phyloP scores from a whole-genome alignment of 1,139 yeast species.

The Candida tropicalis region DNA sequence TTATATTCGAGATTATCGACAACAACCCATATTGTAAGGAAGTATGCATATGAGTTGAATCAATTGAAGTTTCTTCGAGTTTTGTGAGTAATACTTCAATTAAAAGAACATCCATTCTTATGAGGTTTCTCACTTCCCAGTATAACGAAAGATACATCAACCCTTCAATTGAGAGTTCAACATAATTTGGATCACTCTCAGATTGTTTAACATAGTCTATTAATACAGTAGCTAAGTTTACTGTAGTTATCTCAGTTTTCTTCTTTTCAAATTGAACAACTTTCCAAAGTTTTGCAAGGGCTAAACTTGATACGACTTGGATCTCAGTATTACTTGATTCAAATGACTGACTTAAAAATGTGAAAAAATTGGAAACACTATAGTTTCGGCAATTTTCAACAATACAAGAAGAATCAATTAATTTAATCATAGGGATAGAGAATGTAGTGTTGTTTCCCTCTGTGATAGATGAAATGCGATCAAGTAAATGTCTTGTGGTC shows the following conservation, averaged over 20 bases:
- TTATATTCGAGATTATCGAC: constrained; percentile 39
- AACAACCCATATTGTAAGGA: constrained; percentile 39
- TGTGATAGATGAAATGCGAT: neutral
- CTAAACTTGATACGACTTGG: constrained; percentile 34
- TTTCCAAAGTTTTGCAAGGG: constrained; percentile 48
- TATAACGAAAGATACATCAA: constrained; percentile 50
- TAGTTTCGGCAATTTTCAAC: constrained; percentile 38
- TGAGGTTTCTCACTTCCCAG: constrained; percentile 26
- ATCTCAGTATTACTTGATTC: constrained; percentile 20
- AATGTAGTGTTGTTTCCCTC: constrained; percentile 1
- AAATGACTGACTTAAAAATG: constrained; percentile 22
- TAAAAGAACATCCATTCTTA: constrained; percentile 37
- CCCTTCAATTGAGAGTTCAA: constrained; percentile 42
- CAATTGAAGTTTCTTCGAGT: constrained; percentile 9
- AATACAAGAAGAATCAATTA: constrained; percentile 39
- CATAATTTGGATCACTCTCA: constrained; percentile 11
- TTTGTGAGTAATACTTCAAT: constrained; percentile 24
- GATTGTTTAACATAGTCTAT: constrained; percentile 19
- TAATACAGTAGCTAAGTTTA: constrained; percentile 23
- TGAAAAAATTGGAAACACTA: constrained; percentile 32
- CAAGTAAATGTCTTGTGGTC: constrained; percentile 21
- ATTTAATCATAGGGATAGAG: constrained; percentile 20
- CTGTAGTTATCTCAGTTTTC: constrained; percentile 21
- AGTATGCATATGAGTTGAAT: constrained; percentile 9
- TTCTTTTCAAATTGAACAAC: constrained; percentile 31